Percentiles rank a stretch among this genome's conserved stretches.
Evolutionary conservation across 306 rosid genomes (phyloP).

Genomic region (Rosa lucieae): DNA sequence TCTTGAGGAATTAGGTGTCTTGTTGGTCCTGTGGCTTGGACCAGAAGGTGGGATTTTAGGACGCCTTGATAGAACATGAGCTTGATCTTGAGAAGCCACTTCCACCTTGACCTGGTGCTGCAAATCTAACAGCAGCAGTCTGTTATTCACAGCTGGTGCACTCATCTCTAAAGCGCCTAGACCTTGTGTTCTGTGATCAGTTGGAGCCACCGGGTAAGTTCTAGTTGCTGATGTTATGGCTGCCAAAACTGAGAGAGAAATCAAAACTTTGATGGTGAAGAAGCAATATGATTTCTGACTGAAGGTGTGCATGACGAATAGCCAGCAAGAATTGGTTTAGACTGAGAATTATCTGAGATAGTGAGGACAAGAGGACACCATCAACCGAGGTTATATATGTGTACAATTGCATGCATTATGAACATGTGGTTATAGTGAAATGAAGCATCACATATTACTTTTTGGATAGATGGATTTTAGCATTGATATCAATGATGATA

Average conservation of each 20-base stretch:
- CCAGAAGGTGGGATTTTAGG: constrained; percentile 14
- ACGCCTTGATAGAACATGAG: constrained; percentile 8
- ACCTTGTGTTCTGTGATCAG: not conserved
- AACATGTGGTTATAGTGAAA: not conserved
- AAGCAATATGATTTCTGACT: not conserved
- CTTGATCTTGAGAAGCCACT: constrained; percentile 1
- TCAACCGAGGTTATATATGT: not conserved
- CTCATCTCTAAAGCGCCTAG: not conserved
- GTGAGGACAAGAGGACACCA: not conserved
- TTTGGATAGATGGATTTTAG: not conserved
- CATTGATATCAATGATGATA: not conserved
- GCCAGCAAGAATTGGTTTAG: not conserved
- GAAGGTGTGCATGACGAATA: constrained; percentile 9
- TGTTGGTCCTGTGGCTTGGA: constrained; percentile 20
- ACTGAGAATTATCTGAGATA: not conserved
- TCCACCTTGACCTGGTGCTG: not conserved
- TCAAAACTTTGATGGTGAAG: not conserved
- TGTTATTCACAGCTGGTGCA: not conserved
- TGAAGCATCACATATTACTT: not conserved
- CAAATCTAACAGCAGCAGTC: constrained; percentile 4
- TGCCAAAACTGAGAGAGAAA: not conserved
- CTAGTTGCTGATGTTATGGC: not conserved
- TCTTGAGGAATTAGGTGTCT: not conserved
- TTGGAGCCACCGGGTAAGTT: not conserved
- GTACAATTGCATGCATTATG: not conserved